Percentiles rank a stretch among this genome's conserved stretches.
phyloP scores from a whole-genome alignment of 371 early-diverging fungal genomes.

The Apophysomyces ossiformis region DNA sequence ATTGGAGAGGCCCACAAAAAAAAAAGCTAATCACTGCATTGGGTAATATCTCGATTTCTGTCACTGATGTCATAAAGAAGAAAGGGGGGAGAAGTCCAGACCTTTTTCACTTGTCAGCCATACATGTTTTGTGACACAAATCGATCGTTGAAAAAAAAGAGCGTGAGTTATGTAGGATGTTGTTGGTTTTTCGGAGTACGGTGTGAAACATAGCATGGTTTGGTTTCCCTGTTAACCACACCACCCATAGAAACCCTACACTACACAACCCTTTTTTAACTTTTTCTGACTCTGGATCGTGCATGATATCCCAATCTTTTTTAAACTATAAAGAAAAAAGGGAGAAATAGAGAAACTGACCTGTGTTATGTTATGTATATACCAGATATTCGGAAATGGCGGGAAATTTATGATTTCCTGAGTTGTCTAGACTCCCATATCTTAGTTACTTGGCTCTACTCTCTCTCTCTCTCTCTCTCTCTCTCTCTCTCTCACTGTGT shows the following conservation, averaged over 20 bases:
- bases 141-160: neutral
- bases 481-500: no score
- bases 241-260: no score
- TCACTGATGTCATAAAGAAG: neutral
- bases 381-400: neutral
- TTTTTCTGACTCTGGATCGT: conserved; percentile 11
- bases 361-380: no score
- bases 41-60: conserved; percentile 12
- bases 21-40: neutral
- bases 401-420: neutral
- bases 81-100: neutral
- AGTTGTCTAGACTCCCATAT: conserved; percentile 10
- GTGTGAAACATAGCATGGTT: conserved; percentile 10
- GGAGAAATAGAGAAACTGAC: neutral
- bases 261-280: conserved; percentile 2
- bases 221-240: neutral
- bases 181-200: conserved; percentile 9
- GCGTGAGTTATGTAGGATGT: neutral
- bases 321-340: conserved; percentile 6
- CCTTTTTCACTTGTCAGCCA: neutral
- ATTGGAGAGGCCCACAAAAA: neutral
- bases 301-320: conserved; percentile 8
- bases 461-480: no score
- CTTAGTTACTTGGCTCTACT: no score
- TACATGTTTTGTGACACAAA: conserved; percentile 7